These are phyloP conservation scores for Suhomyces tanzawaensis DNA, from an alignment of 805 yeast species.

Conservation along the genomic window DNA sequence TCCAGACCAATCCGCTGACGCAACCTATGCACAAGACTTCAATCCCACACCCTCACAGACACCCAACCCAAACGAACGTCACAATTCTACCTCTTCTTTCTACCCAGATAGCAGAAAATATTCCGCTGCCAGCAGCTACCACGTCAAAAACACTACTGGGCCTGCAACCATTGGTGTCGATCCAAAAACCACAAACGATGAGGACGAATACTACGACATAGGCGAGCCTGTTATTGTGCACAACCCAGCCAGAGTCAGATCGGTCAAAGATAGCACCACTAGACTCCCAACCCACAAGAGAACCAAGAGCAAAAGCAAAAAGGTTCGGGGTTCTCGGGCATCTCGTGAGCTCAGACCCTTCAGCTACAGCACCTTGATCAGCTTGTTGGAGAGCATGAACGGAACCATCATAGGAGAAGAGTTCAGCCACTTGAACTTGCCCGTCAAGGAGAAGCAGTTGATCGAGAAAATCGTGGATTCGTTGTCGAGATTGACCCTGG, in stretches of 20 bases:
- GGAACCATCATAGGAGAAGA: slow-evolving; percentile 67
- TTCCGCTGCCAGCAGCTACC: not conserved
- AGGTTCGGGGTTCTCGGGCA: not conserved
- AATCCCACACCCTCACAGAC: not conserved
- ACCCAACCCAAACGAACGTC: not conserved
- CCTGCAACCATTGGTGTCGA: not conserved
- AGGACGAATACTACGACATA: slow-evolving; percentile 37
- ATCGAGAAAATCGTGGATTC: slow-evolving; percentile 86
- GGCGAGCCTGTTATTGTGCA: slow-evolving; percentile 33
- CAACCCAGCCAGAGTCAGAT: slow-evolving; percentile 31
- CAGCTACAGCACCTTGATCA: slow-evolving; percentile 46
- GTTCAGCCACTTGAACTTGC: slow-evolving; percentile 69
- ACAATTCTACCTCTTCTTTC: slow-evolving; percentile 1
- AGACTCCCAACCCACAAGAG: slow-evolving; percentile 14
- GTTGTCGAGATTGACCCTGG: slow-evolving; percentile 80
- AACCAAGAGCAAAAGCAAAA: slow-evolving; percentile 18
- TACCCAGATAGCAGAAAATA: slow-evolving; percentile 4
- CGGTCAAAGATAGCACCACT: slow-evolving; percentile 30
- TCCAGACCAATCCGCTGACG: too few species aligned
- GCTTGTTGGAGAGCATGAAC: slow-evolving; percentile 54
- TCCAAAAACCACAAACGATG: not conserved
- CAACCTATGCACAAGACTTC: not conserved
- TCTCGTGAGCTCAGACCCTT: slow-evolving; percentile 32
- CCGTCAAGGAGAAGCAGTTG: slow-evolving; percentile 71
- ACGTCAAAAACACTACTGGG: not conserved